Conservation (phyloP, 2,329 filamentous ascomycete genomes). For the Botrytis galanthina region DNA sequence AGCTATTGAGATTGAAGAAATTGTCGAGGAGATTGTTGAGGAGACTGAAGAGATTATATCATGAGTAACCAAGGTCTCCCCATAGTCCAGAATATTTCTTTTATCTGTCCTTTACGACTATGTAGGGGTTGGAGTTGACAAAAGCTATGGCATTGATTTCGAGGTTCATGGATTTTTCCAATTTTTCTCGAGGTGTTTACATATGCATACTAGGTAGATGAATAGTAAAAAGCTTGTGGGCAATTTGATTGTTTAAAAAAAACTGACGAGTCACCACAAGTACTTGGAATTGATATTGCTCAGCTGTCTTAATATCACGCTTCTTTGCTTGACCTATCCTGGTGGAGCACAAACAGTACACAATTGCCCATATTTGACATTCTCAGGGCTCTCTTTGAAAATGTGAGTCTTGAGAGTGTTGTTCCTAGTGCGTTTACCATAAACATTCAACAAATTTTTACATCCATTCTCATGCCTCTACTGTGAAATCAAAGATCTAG, state of each 20-base stretch:
- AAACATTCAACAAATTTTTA: background rate
- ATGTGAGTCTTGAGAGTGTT: background rate
- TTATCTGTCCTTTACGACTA: slow-evolving; percentile 18
- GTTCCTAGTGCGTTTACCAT: background rate
- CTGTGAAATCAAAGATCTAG: background rate
- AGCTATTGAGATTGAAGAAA: slow-evolving; percentile 84
- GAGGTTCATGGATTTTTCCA: slow-evolving; percentile 12
- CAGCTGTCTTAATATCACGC: background rate
- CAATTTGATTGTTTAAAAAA: background rate
- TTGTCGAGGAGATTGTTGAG: slow-evolving; percentile 73
- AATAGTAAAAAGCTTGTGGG: slow-evolving; percentile 17
- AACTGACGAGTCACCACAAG: background rate
- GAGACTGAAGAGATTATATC: slow-evolving; percentile 76
- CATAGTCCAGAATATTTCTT: background rate
- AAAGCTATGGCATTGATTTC: slow-evolving; percentile 21
- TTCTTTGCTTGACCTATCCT: background rate
- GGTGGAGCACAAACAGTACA: background rate
- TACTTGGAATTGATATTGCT: background rate
- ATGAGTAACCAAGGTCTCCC: slow-evolving; percentile 5
- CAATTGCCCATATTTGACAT: background rate
- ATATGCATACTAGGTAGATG: slow-evolving; percentile 20
- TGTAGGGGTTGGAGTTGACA: slow-evolving; percentile 22
- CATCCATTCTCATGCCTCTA: background rate
- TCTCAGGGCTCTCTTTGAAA: background rate
- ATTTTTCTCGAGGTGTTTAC: slow-evolving; percentile 12